A percentile compares a stretch with the other conserved stretches of the same genome.
Evolutionary conservation across 768 basidiomycete species (phyloP).

Genomic region (Holtermanniella nyarrowii): DNA sequence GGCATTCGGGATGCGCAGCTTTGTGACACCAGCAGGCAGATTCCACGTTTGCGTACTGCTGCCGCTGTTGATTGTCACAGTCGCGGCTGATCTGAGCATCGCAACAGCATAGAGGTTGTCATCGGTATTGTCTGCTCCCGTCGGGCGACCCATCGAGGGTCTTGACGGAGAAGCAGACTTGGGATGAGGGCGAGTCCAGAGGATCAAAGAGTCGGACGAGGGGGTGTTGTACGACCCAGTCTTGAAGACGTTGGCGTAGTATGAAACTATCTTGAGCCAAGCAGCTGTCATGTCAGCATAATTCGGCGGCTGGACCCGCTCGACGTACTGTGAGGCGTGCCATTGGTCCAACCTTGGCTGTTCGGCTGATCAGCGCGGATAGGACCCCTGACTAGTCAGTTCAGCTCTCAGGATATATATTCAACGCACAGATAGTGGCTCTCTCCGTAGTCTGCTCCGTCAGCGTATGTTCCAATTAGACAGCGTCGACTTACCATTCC

Average conservation of each 20-base stretch:
- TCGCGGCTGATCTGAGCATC: slow-evolving; percentile 15
- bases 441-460: slow-evolving; percentile 33
- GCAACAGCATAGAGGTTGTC: slow-evolving; percentile 36
- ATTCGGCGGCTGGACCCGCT: background rate
- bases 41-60: slow-evolving; percentile 16
- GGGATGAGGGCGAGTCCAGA: slow-evolving; percentile 38
- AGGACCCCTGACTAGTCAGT: no score
- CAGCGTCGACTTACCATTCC: slow-evolving; percentile 37
- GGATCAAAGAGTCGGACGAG: slow-evolving; percentile 25
- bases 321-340: slow-evolving; percentile 31
- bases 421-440: slow-evolving; percentile 34
- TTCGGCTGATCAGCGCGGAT: slow-evolving; percentile 33
- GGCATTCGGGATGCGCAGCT: slow-evolving; percentile 20
- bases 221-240: slow-evolving; percentile 33
- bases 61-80: slow-evolving; percentile 23
- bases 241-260: slow-evolving; percentile 38
- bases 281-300: slow-evolving; percentile 9
- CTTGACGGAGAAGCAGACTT: slow-evolving; percentile 21
- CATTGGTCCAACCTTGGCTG: slow-evolving; percentile 34
- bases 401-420: no score
- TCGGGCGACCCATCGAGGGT: slow-evolving; percentile 24
- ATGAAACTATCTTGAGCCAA: slow-evolving; percentile 21
- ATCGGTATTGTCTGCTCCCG: slow-evolving; percentile 20
- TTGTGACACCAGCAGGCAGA: slow-evolving; percentile 22
- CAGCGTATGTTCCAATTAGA: background rate